Evolutionary conservation across 768 basidiomycete species (phyloP).

Genomic region (Russula earlei): DNA sequence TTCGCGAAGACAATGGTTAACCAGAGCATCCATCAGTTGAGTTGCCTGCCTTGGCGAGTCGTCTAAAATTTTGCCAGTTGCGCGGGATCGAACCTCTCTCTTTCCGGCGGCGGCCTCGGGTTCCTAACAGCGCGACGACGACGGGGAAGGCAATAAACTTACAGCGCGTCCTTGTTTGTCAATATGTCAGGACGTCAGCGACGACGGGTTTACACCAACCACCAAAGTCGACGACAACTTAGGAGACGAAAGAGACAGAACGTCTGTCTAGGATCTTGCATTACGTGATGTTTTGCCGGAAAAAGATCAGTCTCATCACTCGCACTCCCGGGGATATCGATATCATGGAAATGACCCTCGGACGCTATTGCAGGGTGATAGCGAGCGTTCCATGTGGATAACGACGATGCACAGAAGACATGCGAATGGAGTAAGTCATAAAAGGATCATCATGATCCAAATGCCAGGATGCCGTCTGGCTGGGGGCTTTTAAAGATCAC

Average conservation of each 20-base stretch:
- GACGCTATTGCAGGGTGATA: not conserved
- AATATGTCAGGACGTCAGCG: not conserved
- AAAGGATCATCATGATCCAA: not conserved
- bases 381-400: constrained; percentile 6
- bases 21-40: constrained; percentile 65
- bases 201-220: not conserved
- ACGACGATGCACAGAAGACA: constrained; percentile 1
- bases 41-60: not conserved
- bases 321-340: too few relatives aligned
- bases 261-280: not conserved
- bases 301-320: too few relatives aligned
- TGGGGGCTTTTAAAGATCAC: constrained; percentile 22
- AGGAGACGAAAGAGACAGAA: too few relatives aligned
- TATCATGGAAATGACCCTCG: too few relatives aligned
- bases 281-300: not conserved
- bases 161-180: too few relatives aligned
- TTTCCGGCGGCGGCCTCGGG: too few relatives aligned
- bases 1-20: constrained; percentile 78
- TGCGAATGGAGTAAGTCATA: constrained; percentile 24
- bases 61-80: constrained; percentile 2
- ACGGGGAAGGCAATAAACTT: too few relatives aligned
- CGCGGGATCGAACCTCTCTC: constrained; percentile 9
- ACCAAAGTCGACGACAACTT: not conserved
- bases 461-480: constrained; percentile 17
- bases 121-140: too few relatives aligned